Evolutionary conservation across 2,329 filamentous ascomycete species (phyloP).

Genomic region (Fusarium palustre): DNA sequence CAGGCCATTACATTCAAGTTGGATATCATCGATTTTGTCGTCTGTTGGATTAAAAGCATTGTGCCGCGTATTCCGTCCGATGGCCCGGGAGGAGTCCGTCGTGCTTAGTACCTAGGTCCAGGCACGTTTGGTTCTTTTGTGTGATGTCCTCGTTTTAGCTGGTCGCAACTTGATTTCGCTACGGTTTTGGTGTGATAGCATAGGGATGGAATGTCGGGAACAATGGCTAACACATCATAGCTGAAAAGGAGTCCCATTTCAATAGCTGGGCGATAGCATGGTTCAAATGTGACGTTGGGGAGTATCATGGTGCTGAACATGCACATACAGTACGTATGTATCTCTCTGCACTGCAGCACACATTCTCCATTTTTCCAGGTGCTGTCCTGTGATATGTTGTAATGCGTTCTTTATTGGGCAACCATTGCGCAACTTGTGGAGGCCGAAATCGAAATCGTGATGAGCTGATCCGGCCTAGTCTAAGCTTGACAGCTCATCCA

Average conservation of each 20-base stretch:
- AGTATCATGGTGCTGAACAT: conserved; percentile 1
- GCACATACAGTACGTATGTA: neutral
- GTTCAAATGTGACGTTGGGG: conserved; percentile 35
- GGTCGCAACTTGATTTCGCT: conserved; percentile 7
- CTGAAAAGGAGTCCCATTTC: conserved; percentile 30
- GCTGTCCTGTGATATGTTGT: conserved; percentile 21
- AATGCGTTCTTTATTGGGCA: conserved; percentile 35
- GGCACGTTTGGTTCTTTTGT: neutral
- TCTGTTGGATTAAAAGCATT: neutral
- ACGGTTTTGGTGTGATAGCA: conserved; percentile 13
- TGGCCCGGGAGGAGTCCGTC: neutral
- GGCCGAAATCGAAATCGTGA: conserved; percentile 32
- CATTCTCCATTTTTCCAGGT: conserved; percentile 26
- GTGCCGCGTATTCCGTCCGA: neutral
- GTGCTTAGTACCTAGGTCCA: neutral
- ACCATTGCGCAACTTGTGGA: conserved; percentile 29
- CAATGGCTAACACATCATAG: neutral
- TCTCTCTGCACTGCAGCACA: neutral
- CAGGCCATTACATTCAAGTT: neutral
- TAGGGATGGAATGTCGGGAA: conserved; percentile 14
- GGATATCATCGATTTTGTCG: neutral
- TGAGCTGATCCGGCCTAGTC: conserved; percentile 10
- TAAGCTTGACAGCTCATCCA: conserved; percentile 8
- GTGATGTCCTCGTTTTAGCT: conserved; percentile 11
- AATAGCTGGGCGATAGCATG: conserved; percentile 21